These are phyloP conservation scores for Phytophthora podocarpi DNA, from an alignment of 352 stramenopile genomes.

Conservation along the genomic window DNA sequence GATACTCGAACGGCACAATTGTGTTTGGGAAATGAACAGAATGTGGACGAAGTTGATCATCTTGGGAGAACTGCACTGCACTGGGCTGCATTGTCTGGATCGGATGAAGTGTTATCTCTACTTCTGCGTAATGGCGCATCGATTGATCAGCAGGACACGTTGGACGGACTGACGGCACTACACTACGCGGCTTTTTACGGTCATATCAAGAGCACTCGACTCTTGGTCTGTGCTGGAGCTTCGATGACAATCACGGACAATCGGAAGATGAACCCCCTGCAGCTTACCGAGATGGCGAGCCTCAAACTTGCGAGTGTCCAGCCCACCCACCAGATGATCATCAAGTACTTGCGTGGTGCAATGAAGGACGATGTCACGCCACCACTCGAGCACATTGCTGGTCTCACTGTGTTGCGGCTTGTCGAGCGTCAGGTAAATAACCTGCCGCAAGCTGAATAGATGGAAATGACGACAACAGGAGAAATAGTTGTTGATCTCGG, in stretches of 20 bases:
- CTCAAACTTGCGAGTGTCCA: conserved; percentile 78
- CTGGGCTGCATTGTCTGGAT: conserved; percentile 61
- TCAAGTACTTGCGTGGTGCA: conserved; percentile 77
- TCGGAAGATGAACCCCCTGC: conserved; percentile 70
- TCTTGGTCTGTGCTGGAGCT: conserved; percentile 63
- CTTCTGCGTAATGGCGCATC: conserved; percentile 73
- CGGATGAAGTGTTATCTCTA: conserved; percentile 61
- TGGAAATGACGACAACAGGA: too few species aligned
- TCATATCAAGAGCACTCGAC: conserved; percentile 69
- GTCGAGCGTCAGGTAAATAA: conserved; percentile 67
- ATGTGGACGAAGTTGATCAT: conserved; percentile 66
- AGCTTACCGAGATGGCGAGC: conserved; percentile 76
- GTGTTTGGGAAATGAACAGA: conserved; percentile 64
- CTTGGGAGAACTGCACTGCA: conserved; percentile 71
- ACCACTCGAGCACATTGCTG: conserved; percentile 76
- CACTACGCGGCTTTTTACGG: conserved; percentile 82
- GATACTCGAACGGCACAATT: conserved; percentile 56
- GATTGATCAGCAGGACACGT: conserved; percentile 58
- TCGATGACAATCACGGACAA: conserved; percentile 56
- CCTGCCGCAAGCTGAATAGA: conserved; percentile 40
- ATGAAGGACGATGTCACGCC: conserved; percentile 80
- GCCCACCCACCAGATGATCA: conserved; percentile 86
- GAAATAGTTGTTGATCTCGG: too few species aligned
- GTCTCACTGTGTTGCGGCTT: conserved; percentile 68
- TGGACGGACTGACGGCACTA: conserved; percentile 66